A percentile compares a stretch with the other conserved stretches of the same genome.
Evolutionary conservation across 176 grass and related monocot species (phyloP).

Genomic region (Poa annua): DNA sequence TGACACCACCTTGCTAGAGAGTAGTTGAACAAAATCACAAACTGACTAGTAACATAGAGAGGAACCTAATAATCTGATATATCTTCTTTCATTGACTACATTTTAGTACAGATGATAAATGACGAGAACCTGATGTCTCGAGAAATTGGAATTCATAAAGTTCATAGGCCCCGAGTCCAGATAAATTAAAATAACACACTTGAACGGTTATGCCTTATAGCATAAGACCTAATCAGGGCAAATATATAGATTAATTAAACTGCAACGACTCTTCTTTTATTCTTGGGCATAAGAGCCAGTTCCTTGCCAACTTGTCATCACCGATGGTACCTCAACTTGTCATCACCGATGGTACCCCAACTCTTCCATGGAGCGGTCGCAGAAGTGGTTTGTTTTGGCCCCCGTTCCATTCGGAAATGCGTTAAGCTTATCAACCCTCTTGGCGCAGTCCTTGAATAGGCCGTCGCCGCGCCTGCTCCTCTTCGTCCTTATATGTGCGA

Average conservation of each 20-base stretch:
- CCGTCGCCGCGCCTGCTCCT: background rate
- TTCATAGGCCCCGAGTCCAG: background rate
- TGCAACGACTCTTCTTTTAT: background rate
- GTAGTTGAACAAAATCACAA: background rate
- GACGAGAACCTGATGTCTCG: background rate
- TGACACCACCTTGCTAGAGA: background rate
- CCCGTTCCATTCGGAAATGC: background rate
- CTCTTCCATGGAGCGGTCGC: background rate
- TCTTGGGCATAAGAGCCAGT: background rate
- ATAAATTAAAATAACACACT: background rate
- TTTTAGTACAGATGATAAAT: background rate
- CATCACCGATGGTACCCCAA: background rate
- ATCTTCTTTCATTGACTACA: background rate
- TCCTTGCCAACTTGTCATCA: background rate
- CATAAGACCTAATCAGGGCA: background rate
- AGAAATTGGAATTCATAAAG: background rate
- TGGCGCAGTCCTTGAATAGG: background rate
- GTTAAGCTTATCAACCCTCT: background rate
- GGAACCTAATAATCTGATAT: background rate
- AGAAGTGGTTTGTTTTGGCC: conserved; percentile 5
- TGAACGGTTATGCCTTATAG: background rate
- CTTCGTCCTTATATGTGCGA: background rate
- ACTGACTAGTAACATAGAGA: background rate
- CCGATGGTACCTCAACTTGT: too few relatives aligned
- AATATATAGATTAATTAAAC: background rate